These are phyloP conservation scores for Kuraishia floccosa DNA, from an alignment of 805 yeast genomes.

Conservation along the genomic window DNA sequence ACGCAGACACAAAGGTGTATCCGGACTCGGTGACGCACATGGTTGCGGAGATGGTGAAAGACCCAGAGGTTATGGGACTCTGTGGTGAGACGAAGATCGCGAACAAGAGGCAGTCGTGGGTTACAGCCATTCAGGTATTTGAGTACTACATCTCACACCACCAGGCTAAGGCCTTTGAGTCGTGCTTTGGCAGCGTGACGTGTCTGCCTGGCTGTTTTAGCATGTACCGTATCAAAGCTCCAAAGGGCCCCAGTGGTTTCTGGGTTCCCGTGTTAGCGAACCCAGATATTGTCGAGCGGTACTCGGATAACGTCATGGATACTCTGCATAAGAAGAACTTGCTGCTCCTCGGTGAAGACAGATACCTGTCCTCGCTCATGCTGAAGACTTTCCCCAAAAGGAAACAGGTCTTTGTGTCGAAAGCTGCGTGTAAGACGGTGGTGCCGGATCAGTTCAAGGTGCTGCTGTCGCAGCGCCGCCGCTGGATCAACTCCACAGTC, in stretches of 20 bases:
- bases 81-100: constrained; percentile 94
- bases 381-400: constrained; percentile 82
- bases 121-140: constrained; percentile 86
- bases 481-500: constrained; percentile 94
- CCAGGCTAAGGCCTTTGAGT: constrained; percentile 88
- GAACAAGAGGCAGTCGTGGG: constrained; percentile 78
- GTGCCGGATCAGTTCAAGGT: constrained; percentile 80
- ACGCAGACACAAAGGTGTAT: constrained; percentile 84
- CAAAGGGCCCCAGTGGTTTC: constrained; percentile 65
- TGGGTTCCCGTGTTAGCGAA: constrained; percentile 94
- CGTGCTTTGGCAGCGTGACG: constrained; percentile 91
- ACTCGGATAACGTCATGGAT: constrained; percentile 75
- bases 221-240: constrained; percentile 84
- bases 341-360: constrained; percentile 81
- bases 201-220: constrained; percentile 95
- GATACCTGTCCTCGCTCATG: constrained; percentile 79
- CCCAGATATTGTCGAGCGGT: constrained; percentile 88
- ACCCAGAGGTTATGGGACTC: constrained; percentile 80
- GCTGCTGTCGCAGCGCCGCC: constrained; percentile 82
- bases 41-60: constrained; percentile 82
- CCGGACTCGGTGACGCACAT: constrained; percentile 86
- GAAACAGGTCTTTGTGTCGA: constrained; percentile 76
- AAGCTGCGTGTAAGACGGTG: constrained; percentile 85
- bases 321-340: constrained; percentile 82
- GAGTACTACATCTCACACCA: constrained; percentile 92